Evolutionary conservation across 1,284 basidiomycete genomes (phyloP).

Genomic region (Microbotryomycetes sp.): DNA sequence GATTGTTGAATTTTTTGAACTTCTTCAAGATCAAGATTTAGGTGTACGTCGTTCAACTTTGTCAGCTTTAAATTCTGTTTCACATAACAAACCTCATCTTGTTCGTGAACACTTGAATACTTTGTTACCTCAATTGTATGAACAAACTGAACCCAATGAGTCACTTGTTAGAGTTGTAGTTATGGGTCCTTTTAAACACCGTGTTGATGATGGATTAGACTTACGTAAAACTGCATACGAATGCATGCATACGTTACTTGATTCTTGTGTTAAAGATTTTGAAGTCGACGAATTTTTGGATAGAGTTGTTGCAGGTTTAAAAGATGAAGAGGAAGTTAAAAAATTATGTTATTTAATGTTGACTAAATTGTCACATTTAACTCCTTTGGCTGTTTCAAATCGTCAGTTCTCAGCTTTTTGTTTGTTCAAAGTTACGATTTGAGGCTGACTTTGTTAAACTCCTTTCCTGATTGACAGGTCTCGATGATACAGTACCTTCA

Average conservation of each 20-base stretch:
- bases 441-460: not conserved
- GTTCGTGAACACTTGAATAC: slow-evolving; percentile 72
- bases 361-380: slow-evolving; percentile 78
- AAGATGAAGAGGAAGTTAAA: slow-evolving; percentile 94
- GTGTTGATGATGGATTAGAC: slow-evolving; percentile 86
- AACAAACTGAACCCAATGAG: slow-evolving; percentile 71
- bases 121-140: slow-evolving; percentile 77
- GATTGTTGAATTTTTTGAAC: slow-evolving; percentile 80
- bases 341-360: slow-evolving; percentile 93
- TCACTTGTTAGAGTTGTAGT: slow-evolving; percentile 77
- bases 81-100: slow-evolving; percentile 86
- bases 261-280: slow-evolving; percentile 78
- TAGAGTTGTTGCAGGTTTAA: slow-evolving; percentile 73
- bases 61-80: slow-evolving; percentile 85
- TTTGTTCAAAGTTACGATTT: too few species aligned
- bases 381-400: slow-evolving; percentile 60
- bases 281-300: slow-evolving; percentile 78
- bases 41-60: slow-evolving; percentile 78
- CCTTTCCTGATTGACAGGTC: slow-evolving; percentile 46
- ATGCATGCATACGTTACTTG: slow-evolving; percentile 90
- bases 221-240: slow-evolving; percentile 86
- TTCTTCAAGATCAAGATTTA: slow-evolving; percentile 77
- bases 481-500: slow-evolving; percentile 76
- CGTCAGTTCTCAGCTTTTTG: slow-evolving; percentile 30
- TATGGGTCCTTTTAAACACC: slow-evolving; percentile 98